phyloP scores from a whole-genome alignment of 306 rosid species.

The Canavalia gladiata region DNA sequence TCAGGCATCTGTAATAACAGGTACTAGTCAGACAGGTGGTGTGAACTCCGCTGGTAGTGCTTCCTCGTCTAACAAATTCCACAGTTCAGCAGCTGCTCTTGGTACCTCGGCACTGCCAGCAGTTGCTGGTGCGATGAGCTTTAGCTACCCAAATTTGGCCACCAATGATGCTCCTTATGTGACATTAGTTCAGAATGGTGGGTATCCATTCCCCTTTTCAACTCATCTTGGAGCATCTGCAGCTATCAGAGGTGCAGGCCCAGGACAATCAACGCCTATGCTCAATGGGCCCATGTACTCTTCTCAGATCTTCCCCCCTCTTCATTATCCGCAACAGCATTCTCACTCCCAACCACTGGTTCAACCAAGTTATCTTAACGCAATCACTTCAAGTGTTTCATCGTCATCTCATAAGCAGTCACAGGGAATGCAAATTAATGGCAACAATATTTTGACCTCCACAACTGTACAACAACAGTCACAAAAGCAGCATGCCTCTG shows the following conservation, averaged over 20 bases:
- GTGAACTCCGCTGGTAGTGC: conserved; percentile 46
- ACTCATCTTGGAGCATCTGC: conserved; percentile 56
- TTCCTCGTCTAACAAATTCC: conserved; percentile 47
- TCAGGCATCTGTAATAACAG: conserved; percentile 48
- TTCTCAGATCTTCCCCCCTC: conserved; percentile 57
- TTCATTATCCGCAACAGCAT: conserved; percentile 62
- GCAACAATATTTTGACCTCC: conserved; percentile 48
- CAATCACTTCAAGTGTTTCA: conserved; percentile 45
- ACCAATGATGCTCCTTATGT: conserved; percentile 55
- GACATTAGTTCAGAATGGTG: conserved; percentile 56
- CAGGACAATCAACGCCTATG: conserved; percentile 56
- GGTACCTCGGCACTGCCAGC: conserved; percentile 51
- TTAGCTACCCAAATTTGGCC: conserved; percentile 50
- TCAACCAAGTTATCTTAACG: conserved; percentile 51
- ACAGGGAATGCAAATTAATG: conserved; percentile 49
- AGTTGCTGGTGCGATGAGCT: conserved; percentile 45
- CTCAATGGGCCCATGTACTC: conserved; percentile 60
- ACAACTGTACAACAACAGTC: conserved; percentile 54
- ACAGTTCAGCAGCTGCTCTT: conserved; percentile 48
- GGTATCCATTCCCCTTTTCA: conserved; percentile 58
- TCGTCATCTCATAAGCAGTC: conserved; percentile 58
- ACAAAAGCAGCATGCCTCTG: conserved; percentile 49
- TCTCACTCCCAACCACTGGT: conserved; percentile 48
- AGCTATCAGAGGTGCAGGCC: conserved; percentile 50
- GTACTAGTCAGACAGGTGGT: conserved; percentile 46